Evolutionary conservation across 2,329 filamentous ascomycete genomes (phyloP), one percentile per base, ranked within the genome.

Genomic region (Paecilomyces variotii): DNA sequence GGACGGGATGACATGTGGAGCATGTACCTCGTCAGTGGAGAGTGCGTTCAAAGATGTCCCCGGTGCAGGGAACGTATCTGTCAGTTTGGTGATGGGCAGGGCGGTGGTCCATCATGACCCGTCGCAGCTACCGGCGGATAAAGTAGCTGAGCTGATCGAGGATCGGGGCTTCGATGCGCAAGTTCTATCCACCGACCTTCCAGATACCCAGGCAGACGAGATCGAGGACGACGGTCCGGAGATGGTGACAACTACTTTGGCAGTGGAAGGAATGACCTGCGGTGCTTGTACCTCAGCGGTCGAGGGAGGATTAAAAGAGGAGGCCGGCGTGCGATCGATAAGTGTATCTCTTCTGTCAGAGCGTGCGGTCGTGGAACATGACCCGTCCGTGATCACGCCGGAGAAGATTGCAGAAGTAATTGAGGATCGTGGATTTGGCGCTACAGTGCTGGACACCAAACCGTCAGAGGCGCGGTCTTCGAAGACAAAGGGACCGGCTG

Each of bases 21-120:
- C 93, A 66, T 99, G 94, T 73, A 97, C 93, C 28, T 95, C 92
- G 52, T 88, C 94, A n/a, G 88, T 99, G 66, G 93, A 97, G 80
- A 85, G 88, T 60, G 94, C 89, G 64, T 96, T 99, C 77, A 88
- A 90, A 68, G 85, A 84, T 64, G 83, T 96, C 4, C 81, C 88
- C 45, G 93, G 94, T 57, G 86, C 94, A 9, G 89, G 88, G 62
- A 91, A 83, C 66, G 91, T 97, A 60, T 95, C 91, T 9, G 89
- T 99, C 67, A 96, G 91, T 72, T 79, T 99, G 67, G 89, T 97
- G 58, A 96, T 97, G 86, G 92, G 96, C 74, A 86, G 93, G 60
- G 94, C 93, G n/a, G 92, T 97, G 50, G 81, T 97, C 35, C 88
- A 92, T 75, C 94, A 99, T 76, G 88, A 97, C 74, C 85, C 90